Percentiles rank a stretch among this genome's conserved stretches.
These are phyloP conservation scores for Phaffomyces opuntiae DNA, from an alignment of 805 yeast species.

Conservation along the genomic window DNA sequence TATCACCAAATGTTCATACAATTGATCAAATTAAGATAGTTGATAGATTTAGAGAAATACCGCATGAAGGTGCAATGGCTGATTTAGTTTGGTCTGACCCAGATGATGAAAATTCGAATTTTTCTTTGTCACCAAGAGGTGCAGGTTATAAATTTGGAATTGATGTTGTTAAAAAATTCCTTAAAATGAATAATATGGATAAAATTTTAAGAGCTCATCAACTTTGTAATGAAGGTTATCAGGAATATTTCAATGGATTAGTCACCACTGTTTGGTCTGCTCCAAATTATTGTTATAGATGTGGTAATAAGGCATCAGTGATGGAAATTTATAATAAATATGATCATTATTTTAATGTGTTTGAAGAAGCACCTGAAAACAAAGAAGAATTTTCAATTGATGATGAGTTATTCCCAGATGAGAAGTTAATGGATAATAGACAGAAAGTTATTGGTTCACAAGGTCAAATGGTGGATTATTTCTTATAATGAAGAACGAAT, in stretches of 20 bases:
- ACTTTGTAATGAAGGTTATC: slow-evolving; percentile 93
- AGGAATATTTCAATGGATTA: slow-evolving; percentile 81
- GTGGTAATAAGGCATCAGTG: slow-evolving; percentile 98
- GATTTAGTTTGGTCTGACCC: slow-evolving; percentile 99
- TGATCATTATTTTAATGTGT: slow-evolving; percentile 75
- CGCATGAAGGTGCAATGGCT: slow-evolving; percentile 99
- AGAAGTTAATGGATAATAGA: slow-evolving; percentile 1
- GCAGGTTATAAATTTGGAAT: slow-evolving; percentile 97
- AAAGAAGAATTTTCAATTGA: slow-evolving; percentile 36
- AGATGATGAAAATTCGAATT: slow-evolving; percentile 70
- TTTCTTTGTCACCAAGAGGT: slow-evolving; percentile 88
- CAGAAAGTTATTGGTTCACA: slow-evolving; percentile 8
- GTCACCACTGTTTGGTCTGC: slow-evolving; percentile 98
- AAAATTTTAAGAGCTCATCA: slow-evolving; percentile 94
- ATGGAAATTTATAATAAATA: slow-evolving; percentile 72
- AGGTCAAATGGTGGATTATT: slow-evolving; percentile 44
- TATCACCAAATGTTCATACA: slow-evolving; percentile 91
- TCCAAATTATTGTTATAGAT: slow-evolving; percentile 94
- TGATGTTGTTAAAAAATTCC: slow-evolving; percentile 82
- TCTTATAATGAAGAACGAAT: slow-evolving; percentile 26
- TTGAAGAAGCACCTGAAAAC: slow-evolving; percentile 96
- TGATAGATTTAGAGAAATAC: slow-evolving; percentile 90
- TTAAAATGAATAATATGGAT: slow-evolving; percentile 67
- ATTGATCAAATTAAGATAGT: slow-evolving; percentile 86
- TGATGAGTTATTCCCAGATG: slow-evolving; percentile 11